Evolutionary conservation across 1,284 basidiomycete species (phyloP).

Genomic region (Boletus sp.): DNA sequence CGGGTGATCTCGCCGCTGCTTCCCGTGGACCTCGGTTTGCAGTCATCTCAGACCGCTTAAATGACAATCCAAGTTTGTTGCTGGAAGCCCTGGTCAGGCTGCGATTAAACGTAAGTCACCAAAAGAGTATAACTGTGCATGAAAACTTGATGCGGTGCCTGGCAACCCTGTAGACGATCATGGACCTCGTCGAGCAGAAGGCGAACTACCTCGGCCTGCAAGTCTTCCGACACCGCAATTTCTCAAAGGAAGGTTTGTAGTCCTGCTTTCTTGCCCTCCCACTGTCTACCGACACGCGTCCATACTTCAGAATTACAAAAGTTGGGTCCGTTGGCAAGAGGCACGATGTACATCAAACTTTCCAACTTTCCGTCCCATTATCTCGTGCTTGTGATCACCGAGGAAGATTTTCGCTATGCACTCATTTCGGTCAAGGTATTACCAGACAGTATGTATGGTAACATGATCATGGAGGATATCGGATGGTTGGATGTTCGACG

Average conservation of each 20-base stretch:
- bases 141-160: not conserved
- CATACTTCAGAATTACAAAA: slow-evolving; percentile 51
- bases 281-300: not conserved
- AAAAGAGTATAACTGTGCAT: not conserved
- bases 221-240: slow-evolving; percentile 64
- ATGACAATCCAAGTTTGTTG: slow-evolving; percentile 57
- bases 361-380: slow-evolving; percentile 68
- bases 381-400: slow-evolving; percentile 72
- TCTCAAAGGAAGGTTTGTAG: slow-evolving; percentile 52
- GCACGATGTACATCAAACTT: slow-evolving; percentile 65
- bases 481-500: slow-evolving; percentile 70
- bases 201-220: slow-evolving; percentile 71
- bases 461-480: slow-evolving; percentile 67
- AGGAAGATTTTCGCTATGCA: slow-evolving; percentile 72
- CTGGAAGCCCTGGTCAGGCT: slow-evolving; percentile 50
- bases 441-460: slow-evolving; percentile 49
- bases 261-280: not conserved
- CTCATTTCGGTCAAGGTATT: slow-evolving; percentile 59
- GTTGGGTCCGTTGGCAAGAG: slow-evolving; percentile 54
- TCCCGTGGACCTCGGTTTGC: slow-evolving; percentile 62
- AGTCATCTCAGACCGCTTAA: slow-evolving; percentile 52
- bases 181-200: slow-evolving; percentile 71
- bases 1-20: slow-evolving; percentile 69
- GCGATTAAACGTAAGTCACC: slow-evolving; percentile 49
- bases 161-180: slow-evolving; percentile 53